Base-by-base conservation (phyloP, 352 stramenopile species). In the Plasmopara muralis region DNA sequence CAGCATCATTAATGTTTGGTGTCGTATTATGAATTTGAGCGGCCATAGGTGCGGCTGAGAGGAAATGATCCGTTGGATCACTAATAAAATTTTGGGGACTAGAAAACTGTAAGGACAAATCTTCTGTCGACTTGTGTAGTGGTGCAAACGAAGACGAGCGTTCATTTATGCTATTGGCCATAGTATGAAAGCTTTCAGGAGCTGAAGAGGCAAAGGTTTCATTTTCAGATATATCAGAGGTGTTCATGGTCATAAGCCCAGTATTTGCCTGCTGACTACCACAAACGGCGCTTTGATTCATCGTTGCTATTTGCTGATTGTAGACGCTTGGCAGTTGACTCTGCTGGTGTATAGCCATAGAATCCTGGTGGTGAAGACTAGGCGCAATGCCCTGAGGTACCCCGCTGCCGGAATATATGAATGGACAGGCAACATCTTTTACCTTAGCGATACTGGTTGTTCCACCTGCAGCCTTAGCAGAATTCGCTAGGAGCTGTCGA, bases 71-170 rank as follows among this genome's bases (percentile, higher is more conserved):
- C 34, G 72, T 47, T 38, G 74, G 64, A 29, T 64, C 55, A 20
- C 43, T 60, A 15, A 77, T 70, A 25, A 25, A 25, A 25, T 25
- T 25, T 25, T 25, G 20, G 20, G 20, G 20, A 25, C 3, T 25
- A 25, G 20, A 3, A 25, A 25, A 25, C 20, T 25, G 20, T 25
- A 25, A 25, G 3, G 20, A 25, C 18, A 50, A 41, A 47, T 65
- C 33, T 53, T 43, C 52, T 37, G 57, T 66, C 30, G 55, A 38
- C 39, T 77, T 57, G 42, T 39, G 66, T n/a, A 50, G 60, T 38
- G 55, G 41, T 33, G 47, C 33, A 29, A 62, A 55, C 20, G 20
- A 25, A 37, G 66, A 77, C 2, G 71, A 61, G 34, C 73, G 73
- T 38, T 55, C 50, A 51, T 55, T 60, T 37, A 77, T 51, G 14